phyloP scores from a whole-genome alignment of 176 grass and related monocot genomes.

The barley (Hordeum vulgare) region DNA sequence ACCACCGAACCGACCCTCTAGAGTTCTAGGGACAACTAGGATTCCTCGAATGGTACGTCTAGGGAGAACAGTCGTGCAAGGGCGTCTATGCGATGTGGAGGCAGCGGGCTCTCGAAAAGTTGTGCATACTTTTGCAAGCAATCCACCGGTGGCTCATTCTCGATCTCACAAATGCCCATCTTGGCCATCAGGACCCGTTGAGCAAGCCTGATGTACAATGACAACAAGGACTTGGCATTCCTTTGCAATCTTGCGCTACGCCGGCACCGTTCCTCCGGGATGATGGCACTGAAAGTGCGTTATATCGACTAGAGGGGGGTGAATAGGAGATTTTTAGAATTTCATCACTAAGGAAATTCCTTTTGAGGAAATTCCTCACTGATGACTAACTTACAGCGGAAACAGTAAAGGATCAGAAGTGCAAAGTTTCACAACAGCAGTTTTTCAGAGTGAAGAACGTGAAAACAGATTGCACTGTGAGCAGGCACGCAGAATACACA shows the following conservation, averaged over 20 bases:
- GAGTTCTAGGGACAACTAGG: background rate
- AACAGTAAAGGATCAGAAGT: no score
- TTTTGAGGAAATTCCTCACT: no score
- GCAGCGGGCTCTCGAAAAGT: background rate
- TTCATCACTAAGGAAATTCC: no score
- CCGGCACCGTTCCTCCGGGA: no score
- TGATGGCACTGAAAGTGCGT: no score
- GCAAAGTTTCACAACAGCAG: no score
- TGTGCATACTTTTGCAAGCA: background rate
- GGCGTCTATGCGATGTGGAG: rapidly evolving
- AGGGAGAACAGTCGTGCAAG: background rate
- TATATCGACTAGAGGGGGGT: no score
- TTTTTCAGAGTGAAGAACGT: no score
- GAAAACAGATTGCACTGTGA: no score
- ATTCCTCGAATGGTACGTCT: rapidly evolving
- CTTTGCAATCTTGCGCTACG: background rate
- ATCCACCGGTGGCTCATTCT: background rate
- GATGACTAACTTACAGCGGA: no score
- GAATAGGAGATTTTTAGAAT: no score
- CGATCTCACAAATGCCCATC: background rate
- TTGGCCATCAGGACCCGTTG: background rate
- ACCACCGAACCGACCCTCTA: rapidly evolving
- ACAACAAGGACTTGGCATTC: rapidly evolving
- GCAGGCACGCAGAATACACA: no score
- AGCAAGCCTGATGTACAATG: background rate